Percentiles rank a stretch among this genome's conserved stretches.
Conservation (phyloP, 2,329 filamentous ascomycete genomes). For the Neoascochyta sp. region DNA sequence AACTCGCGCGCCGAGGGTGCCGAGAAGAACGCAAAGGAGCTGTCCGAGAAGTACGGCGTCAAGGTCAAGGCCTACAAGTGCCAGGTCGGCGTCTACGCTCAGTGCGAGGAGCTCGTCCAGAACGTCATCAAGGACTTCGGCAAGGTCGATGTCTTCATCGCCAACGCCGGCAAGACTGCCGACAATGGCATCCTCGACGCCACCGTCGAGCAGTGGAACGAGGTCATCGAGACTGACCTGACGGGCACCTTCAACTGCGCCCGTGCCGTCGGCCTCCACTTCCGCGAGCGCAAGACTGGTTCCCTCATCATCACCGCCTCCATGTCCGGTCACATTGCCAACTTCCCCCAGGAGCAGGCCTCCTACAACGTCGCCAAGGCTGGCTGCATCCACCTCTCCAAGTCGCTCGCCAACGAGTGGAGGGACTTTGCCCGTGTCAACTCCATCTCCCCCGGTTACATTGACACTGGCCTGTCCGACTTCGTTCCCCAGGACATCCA, state of each 20-base stretch:
- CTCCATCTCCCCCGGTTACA: slow-evolving; percentile 65
- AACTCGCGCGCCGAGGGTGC: slow-evolving; percentile 58
- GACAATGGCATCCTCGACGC: slow-evolving; percentile 66
- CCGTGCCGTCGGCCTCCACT: slow-evolving; percentile 79
- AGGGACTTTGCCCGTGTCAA: slow-evolving; percentile 66
- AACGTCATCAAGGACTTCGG: slow-evolving; percentile 66
- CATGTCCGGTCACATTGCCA: slow-evolving; percentile 80
- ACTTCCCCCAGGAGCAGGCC: slow-evolving; percentile 69
- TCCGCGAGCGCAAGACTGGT: slow-evolving; percentile 62
- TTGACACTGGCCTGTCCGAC: slow-evolving; percentile 64
- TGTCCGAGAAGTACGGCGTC: slow-evolving; percentile 58
- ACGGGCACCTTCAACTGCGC: slow-evolving; percentile 86
- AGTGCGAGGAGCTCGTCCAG: slow-evolving; percentile 55
- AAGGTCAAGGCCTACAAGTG: slow-evolving; percentile 67
- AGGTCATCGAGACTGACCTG: slow-evolving; percentile 80
- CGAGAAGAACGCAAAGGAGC: slow-evolving; percentile 63
- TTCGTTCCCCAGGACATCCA: slow-evolving; percentile 66
- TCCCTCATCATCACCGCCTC: slow-evolving; percentile 65
- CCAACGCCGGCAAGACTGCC: slow-evolving; percentile 68
- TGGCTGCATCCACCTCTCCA: slow-evolving; percentile 62
- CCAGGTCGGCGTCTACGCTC: slow-evolving; percentile 56
- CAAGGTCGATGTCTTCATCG: slow-evolving; percentile 64
- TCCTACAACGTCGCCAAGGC: slow-evolving; percentile 55
- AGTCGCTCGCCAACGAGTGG: slow-evolving; percentile 66
- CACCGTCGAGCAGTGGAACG: slow-evolving; percentile 67